phyloP scores from a whole-genome alignment of 2,329 filamentous ascomycete genomes.

The Didymella exigua region DNA sequence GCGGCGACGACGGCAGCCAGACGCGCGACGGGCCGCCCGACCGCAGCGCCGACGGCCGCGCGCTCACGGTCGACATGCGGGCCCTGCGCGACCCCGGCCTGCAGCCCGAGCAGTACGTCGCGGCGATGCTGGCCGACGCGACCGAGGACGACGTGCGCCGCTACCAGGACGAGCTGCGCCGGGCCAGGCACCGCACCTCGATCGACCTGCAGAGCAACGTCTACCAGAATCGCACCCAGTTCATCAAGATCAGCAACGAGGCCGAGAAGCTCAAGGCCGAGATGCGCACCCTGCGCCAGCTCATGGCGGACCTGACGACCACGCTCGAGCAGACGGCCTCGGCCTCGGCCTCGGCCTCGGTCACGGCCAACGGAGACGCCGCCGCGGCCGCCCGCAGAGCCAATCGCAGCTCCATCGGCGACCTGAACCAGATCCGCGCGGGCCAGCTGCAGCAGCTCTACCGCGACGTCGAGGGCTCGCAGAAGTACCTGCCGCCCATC shows the following conservation, averaged over 20 bases:
- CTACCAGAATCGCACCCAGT: conserved; percentile 95
- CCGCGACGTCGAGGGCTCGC: conserved; percentile 96
- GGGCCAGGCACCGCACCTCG: conserved; percentile 77
- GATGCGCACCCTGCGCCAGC: conserved; percentile 85
- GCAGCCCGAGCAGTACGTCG: conserved; percentile 77
- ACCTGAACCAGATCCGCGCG: conserved; percentile 71
- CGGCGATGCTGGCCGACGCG: conserved; percentile 77
- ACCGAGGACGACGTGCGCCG: conserved; percentile 85
- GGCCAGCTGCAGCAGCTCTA: conserved; percentile 79
- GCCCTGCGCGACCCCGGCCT: conserved; percentile 80
- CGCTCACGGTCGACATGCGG: conserved; percentile 74
- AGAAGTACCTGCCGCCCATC: conserved; percentile 91
- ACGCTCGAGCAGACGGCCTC: conserved; percentile 55
- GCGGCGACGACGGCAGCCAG: conserved; percentile 49
- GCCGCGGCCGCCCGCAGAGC: conserved; percentile 55
- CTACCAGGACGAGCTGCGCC: conserved; percentile 76
- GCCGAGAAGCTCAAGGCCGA: conserved; percentile 96
- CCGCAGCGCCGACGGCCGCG: conserved; percentile 57
- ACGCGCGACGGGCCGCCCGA: conserved; percentile 55
- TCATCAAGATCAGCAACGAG: conserved; percentile 99
- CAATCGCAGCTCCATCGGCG: conserved; percentile 87
- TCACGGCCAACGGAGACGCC: conserved; percentile 40
- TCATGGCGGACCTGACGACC: conserved; percentile 85
- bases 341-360: conserved; percentile 19
- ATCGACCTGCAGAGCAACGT: conserved; percentile 92